A percentile compares a stretch with the other conserved stretches of the same genome.
phyloP scores from a whole-genome alignment of 2,329 filamentous ascomycete genomes.

The Dactylellina cionopaga region DNA sequence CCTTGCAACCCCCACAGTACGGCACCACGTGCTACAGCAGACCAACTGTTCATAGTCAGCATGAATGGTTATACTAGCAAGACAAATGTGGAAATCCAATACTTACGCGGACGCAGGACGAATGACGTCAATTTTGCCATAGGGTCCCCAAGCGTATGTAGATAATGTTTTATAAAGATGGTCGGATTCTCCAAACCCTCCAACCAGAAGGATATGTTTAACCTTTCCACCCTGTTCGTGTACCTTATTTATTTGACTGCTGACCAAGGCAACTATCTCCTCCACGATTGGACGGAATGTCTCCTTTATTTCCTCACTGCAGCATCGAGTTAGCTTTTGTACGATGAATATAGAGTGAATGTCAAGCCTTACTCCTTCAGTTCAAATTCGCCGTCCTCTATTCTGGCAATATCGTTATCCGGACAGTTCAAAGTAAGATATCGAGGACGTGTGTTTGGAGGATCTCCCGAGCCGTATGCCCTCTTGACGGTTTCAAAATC shows the following conservation, averaged over 20 bases:
- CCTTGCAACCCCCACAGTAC: conserved; percentile 50
- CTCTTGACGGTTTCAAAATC: conserved; percentile 51
- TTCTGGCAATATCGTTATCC: conserved; percentile 26
- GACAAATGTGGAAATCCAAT: background rate
- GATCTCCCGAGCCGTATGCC: conserved; percentile 26
- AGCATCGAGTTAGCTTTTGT: background rate
- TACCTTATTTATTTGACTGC: conserved; percentile 36
- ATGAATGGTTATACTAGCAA: background rate
- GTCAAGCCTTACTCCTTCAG: conserved; percentile 22
- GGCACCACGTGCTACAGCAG: conserved; percentile 44
- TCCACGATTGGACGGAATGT: conserved; percentile 39
- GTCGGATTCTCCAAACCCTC: conserved; percentile 48
- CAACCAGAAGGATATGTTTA: conserved; percentile 44
- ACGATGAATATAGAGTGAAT: background rate
- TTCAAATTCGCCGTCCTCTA: conserved; percentile 48
- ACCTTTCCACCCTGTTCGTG: conserved; percentile 45
- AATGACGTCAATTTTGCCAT: conserved; percentile 35
- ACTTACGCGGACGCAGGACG: conserved; percentile 43
- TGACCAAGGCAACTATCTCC: conserved; percentile 37
- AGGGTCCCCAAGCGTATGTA: conserved; percentile 25
- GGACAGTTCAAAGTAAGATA: conserved; percentile 44
- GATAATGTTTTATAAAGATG: conserved; percentile 35
- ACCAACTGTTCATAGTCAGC: conserved; percentile 18
- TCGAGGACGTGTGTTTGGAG: conserved; percentile 30
- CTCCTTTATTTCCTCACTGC: conserved; percentile 49